Conservation (phyloP, 139 green algal species). For the Chlorella sp. region DNA sequence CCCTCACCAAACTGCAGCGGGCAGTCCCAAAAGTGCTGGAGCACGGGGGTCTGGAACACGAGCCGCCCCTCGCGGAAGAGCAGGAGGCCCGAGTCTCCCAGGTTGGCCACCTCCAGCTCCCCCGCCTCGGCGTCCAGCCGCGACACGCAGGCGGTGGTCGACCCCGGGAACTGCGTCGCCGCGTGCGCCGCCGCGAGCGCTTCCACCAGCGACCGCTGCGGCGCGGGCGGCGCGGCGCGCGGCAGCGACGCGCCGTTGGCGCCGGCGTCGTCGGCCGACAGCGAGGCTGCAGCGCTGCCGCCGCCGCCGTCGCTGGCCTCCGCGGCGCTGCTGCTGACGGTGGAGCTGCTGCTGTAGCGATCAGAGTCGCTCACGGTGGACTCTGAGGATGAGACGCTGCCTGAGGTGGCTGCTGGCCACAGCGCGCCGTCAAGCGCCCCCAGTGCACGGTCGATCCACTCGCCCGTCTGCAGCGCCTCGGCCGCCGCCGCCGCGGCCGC, state of each 20-base stretch:
- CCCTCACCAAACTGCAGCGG: conserved; percentile 84
- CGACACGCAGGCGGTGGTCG: conserved; percentile 82
- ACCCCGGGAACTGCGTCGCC: conserved; percentile 52
- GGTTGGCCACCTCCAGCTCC: conserved; percentile 75
- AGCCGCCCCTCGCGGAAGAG: conserved; percentile 35
- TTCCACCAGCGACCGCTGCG: no score
- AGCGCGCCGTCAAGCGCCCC: not conserved
- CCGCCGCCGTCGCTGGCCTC: not conserved
- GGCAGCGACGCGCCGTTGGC: not conserved
- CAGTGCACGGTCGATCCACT: not conserved
- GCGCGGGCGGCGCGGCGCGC: conserved; percentile 3
- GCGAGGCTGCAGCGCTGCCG: not conserved
- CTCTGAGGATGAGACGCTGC: not conserved
- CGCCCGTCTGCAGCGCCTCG: not conserved
- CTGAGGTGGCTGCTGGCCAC: not conserved
- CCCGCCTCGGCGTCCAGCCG: conserved; percentile 51
- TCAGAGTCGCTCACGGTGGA: not conserved
- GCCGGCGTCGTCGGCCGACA: no score
- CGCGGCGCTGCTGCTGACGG: not conserved
- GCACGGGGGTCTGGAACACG: conserved; percentile 77
- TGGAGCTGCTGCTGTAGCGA: conserved; percentile 3
- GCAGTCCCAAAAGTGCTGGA: conserved; percentile 99
- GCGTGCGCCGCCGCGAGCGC: conserved; percentile 20
- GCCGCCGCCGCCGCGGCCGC: no score
- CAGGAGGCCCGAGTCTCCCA: conserved; percentile 80